Evolutionary conservation across 2,329 filamentous ascomycete genomes (phyloP), one percentile per base, ranked within the genome.

Genomic region (Cyanodermella asteris): DNA sequence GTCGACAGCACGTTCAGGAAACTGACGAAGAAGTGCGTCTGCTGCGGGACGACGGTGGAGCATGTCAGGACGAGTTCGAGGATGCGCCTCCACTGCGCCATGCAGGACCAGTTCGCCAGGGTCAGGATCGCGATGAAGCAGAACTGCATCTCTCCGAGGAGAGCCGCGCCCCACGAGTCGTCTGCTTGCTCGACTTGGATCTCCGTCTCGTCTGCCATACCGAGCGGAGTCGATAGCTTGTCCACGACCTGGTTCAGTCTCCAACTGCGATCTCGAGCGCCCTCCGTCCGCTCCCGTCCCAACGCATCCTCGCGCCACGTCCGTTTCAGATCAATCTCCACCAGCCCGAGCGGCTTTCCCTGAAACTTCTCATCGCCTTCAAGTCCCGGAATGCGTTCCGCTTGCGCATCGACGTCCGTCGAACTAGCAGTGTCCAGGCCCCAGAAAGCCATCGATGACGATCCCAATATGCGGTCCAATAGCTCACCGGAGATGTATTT

Each of bases 81-180:
- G 7, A 72, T 34, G 18, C 67, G 47, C 38, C 65, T 69, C 67
- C 67, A 72, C 38, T 72, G 66, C 39, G 71, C 64, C 4, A 71
- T 45, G 36, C 66, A 71, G 3, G 64, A 69, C 39, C 62, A 69
- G 38, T 72, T 72, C 49, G 67, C 67, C 32, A 72, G 47, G 5
- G 64, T 68, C 30, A 72, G 38, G 3, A 66, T 52, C 59, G 66
- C 69, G 7, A 71, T 42, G 35, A 72, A 72, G 16, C 55, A 55
- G 36, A 71, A 66, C 34, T 72, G 64, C 27, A 72, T 37, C 36
- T 72, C 67, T 10, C 64, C 67, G 9, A 72, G 40, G 3, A 59
- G 26, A 20, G 28, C 18, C 25, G 18, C 12, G 2, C 28, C 28
- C 26, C 28, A 29, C 6, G 7, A 13, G 7, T 19, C 16, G 5